Conservation (phyloP, 1,139 yeast species). For the Kodamaea sp. region DNA sequence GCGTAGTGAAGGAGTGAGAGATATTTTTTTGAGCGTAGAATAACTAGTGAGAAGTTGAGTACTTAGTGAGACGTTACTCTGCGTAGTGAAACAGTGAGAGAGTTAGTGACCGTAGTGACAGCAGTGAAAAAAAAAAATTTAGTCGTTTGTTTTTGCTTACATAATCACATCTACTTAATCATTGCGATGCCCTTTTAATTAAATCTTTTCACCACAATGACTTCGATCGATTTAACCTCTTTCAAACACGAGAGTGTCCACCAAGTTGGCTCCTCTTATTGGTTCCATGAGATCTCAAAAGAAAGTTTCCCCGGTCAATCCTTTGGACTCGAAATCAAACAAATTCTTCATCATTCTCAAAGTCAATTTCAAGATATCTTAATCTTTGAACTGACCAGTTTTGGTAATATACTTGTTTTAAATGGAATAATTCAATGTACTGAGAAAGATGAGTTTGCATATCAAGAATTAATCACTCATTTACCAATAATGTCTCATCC, state of each 20-base stretch:
- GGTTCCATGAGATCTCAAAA: conserved; percentile 41
- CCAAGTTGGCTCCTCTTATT: conserved; percentile 25
- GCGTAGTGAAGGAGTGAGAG: too few species aligned
- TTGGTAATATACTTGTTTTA: conserved; percentile 80
- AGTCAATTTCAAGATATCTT: conserved; percentile 45
- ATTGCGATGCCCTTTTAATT: too few species aligned
- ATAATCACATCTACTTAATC: too few species aligned
- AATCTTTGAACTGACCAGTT: conserved; percentile 67
- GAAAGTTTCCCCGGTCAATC: conserved; percentile 45
- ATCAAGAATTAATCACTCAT: conserved; percentile 86
- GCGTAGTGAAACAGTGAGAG: too few species aligned
- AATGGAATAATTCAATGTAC: conserved; percentile 89
- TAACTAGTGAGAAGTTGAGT: too few species aligned
- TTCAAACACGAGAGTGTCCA: conserved; percentile 28
- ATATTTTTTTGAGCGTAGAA: too few species aligned
- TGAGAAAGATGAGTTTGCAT: conserved; percentile 85
- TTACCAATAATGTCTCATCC: conserved; percentile 75
- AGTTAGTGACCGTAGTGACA: too few species aligned
- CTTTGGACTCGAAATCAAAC: conserved; percentile 35
- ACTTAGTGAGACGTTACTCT: too few species aligned
- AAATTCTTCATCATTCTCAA: conserved; percentile 34
- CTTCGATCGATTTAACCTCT: conserved; percentile 4
- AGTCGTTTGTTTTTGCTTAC: too few species aligned
- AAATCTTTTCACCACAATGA: neutral
- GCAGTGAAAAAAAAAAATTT: too few species aligned